phyloP scores from a whole-genome alignment of 2,329 filamentous ascomycete genomes.

The Xylaria digitata region DNA sequence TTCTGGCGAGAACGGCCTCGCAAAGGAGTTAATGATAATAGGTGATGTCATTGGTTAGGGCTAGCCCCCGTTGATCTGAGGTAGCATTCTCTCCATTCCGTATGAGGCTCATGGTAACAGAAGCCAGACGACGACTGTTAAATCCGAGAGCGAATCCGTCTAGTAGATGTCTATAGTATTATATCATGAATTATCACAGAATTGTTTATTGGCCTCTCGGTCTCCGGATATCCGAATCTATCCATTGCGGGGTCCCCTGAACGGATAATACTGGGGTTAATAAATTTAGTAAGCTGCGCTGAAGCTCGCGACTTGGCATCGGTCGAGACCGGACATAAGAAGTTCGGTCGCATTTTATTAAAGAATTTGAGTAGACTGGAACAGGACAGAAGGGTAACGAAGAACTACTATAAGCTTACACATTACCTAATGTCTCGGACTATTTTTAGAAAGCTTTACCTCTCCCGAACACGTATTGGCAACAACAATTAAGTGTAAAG shows the following conservation, averaged over 20 bases:
- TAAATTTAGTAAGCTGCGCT: neutral
- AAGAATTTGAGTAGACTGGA: too few species aligned
- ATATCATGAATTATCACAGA: neutral
- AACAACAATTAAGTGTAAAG: too few species aligned
- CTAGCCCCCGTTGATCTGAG: neutral
- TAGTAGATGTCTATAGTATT: neutral
- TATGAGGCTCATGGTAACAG: neutral
- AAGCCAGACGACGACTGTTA: slow-evolving; percentile 1
- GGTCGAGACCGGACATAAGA: neutral
- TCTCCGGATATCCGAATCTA: slow-evolving; percentile 5
- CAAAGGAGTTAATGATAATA: neutral
- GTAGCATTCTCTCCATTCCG: neutral
- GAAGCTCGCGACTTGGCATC: slow-evolving; percentile 11
- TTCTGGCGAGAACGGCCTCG: neutral
- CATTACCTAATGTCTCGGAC: too few species aligned
- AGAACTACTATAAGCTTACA: too few species aligned
- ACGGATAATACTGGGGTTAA: too few species aligned
- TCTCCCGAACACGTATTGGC: too few species aligned
- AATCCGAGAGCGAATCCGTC: slow-evolving; percentile 24
- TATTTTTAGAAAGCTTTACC: too few species aligned
- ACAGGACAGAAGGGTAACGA: too few species aligned
- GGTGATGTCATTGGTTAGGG: slow-evolving; percentile 2
- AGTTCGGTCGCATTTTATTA: neutral
- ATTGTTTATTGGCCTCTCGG: neutral
- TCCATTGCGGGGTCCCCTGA: neutral